Base-by-base conservation (phyloP, 1,139 yeast genomes). In the Nadsonia commutata region DNA sequence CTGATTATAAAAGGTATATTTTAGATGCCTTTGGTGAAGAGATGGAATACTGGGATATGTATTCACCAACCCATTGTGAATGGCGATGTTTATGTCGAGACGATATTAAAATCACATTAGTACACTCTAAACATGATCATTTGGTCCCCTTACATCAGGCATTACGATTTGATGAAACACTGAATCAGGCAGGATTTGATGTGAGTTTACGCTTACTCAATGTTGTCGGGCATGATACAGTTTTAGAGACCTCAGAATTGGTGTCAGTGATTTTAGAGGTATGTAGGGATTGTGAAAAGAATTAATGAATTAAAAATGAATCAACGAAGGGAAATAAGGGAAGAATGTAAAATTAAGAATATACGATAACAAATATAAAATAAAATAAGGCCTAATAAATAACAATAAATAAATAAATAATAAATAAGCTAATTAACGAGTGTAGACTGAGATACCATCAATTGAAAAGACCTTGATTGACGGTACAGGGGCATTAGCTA, bases 1-100 rank as follows among this genome's bases (percentile, higher is more conserved):
- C 74, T 0, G 52, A 46, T 2, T 72, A 72, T 51, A 47, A 49
- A 1, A 51, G 49, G 2, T 71, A 69, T 49, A 67, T 73, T n/a
- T 41, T 52, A 1, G 67, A 62, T 18, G 74, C 76, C 2, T 72
- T 70, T 43, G 61, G 62, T 8, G 52, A 47, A 2, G 57, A 52
- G 18, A 46, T 51, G 18, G 54, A 48, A 8, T 53, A 56, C 18
- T 57, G 60, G 61, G 49, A 44, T 31, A 48, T 48, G n/a, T 45
- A 45, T 16, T 49, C 51, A 4, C 51, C 51, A 2, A 41, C 45
- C 38, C 46, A 47, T 33, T 44, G 48, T 31, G 51, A 49, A 43
- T 49, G 51, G 51, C 40, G 47, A 33, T 47, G 49, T 2, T 36
- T 48, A 9, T 41, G 38, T 22, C 45, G 45, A 17, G 40, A 43